Evolutionary conservation across 176 grass and related monocot species (phyloP), one percentile per base, ranked within the genome.

Genomic region (Bothriochloa decipiens): DNA sequence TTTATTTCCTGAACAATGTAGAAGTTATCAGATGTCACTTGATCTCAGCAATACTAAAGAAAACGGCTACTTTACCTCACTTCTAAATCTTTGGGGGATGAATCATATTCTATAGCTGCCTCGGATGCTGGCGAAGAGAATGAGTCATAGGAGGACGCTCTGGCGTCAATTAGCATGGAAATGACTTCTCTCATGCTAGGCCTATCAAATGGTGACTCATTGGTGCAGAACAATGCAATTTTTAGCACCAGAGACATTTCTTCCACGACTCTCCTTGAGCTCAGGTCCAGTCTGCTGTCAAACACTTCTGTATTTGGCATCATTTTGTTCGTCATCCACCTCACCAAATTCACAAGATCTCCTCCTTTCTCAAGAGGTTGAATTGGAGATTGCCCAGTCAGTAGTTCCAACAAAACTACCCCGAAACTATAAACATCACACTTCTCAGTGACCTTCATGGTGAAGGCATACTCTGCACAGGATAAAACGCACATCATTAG

Each of bases 391-490:
- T 94, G 90, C 28, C 97, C 97, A 0, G 97, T 99, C 76, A 96
- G 72, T 64, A 99, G 83, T 82, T 99, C 97, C 75, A 99, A 83
- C 55, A 99, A 33, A 68, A 99, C 93, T 47, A 99, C 97, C 28
- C 97, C 97, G 0, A 94, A 94, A 75, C 97, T 99, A 62, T 99
- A 99, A 29, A 94, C 90, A 60, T 99, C 96, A 23, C 93, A 96
- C 79, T 96, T 99, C 76, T 96, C 96, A 63, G 96, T 99, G 45
- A 99, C 90, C 85, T 99, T 99, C 96, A 99, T 99, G 66, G 96
- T 99, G 82, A 99, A 99, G 68, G 96, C 96, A 73, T 99, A 99
- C 81, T 99, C 96, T 99, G 91, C 25, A 84, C 57, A 68, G 67
- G 70, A 72, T 75, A 36, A 69, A 77, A 17, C 16, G 65, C 58